Base-by-base conservation (phyloP, 441 rosid species). In the Bruguiera hainesii region DNA sequence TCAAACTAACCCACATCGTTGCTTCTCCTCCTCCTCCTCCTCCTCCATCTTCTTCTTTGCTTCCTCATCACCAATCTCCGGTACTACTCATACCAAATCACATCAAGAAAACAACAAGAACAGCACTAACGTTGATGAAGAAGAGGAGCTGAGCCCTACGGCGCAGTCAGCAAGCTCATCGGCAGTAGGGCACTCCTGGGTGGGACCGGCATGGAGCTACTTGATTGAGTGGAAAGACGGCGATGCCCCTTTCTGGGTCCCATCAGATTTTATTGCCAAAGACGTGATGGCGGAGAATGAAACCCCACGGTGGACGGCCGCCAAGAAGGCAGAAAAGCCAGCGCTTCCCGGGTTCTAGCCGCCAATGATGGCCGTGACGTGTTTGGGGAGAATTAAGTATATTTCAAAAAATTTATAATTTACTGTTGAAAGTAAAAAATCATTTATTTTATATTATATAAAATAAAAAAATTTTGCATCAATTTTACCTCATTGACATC, bases 221-320 rank as follows among this genome's bases (percentile, higher is more conserved):
- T 55, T 89, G 0, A 86, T 93, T 28, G 89, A 90, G 69, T 93
- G 96, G 98, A 90, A 87, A 60, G 97, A 90, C 77, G 91, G 91
- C 9, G 95, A 89, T 21, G 76, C 85, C 0, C 97, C 97, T 0
- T 90, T 96, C 6, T 93, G 97, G 97, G 84, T 90, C 29, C 86
- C 86, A 0, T 77, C 89, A 0, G 84, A 87, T 69, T 85, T 26
- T 83, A 83, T 90, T 13, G 97, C 98, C 56, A 80, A 81, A 7
- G 98, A 93, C 60, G 94, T 93, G 7, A 84, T 93, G 20, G 88
- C 96, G 0, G 98, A 90, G 71, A 87, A 86, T 72, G 97, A 93
- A 71, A 73, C 91, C 1, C 96, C 95, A 0, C 89, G 98, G 97
- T 93, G 96, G 97, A 86, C 81, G 10, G 97, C 94, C 9, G 93